A percentile compares a stretch with the other conserved stretches of the same genome.
Evolutionary conservation across 148 eudicot species (phyloP).

Genomic region (Rhododendron williamsianum): DNA sequence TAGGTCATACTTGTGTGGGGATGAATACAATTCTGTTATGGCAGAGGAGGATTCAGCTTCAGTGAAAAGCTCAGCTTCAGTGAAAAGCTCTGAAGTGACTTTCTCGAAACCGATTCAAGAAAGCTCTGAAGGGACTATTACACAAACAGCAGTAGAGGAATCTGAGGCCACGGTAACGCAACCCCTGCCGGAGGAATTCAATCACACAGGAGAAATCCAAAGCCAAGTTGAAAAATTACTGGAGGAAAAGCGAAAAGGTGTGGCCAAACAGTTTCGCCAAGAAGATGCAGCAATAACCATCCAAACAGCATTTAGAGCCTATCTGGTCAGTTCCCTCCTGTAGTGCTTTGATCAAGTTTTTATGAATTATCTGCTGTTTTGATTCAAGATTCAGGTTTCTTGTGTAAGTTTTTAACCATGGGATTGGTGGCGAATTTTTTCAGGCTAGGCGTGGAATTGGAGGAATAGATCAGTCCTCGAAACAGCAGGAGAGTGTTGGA

Average conservation of each 20-base stretch:
- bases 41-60: constrained; percentile 71
- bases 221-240: constrained; percentile 18
- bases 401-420: neutral
- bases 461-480: constrained; percentile 10
- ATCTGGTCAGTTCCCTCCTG: neutral
- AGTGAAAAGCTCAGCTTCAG: constrained; percentile 29
- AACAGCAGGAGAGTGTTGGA: constrained; percentile 17
- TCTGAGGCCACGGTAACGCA: neutral
- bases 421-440: constrained; percentile 3
- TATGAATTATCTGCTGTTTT: neutral
- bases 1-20: constrained; percentile 72
- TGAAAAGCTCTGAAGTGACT: constrained; percentile 18
- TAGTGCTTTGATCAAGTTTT: neutral
- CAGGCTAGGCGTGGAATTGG: constrained; percentile 39
- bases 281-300: constrained; percentile 4
- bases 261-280: neutral
- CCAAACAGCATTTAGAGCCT: constrained; percentile 1
- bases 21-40: constrained; percentile 49
- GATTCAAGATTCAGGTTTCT: neutral
- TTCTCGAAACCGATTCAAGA: constrained; percentile 5
- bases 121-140: constrained; percentile 35
- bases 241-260: neutral
- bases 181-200: neutral
- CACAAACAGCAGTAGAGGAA: neutral
- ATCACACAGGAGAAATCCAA: constrained; percentile 15